Evolutionary conservation across 2,329 filamentous ascomycete genomes (phyloP), one percentile per base, ranked within the genome.

Genomic region (Phaeoacremonium minimum): DNA sequence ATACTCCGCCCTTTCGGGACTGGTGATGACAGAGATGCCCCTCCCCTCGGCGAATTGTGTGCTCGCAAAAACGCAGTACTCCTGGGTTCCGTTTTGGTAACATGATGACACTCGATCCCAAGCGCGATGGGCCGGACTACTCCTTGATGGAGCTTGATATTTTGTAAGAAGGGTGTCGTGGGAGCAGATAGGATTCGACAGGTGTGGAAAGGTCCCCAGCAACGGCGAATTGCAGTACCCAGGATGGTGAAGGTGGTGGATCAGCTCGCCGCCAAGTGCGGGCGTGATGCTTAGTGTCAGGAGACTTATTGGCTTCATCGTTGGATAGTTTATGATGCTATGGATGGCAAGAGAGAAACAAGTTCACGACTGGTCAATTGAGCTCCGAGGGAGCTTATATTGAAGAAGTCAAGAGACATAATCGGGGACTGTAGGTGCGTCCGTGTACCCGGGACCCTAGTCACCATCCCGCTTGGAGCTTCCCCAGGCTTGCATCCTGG

Each of bases 11-110:
- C 62, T 55, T 11, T 46, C 42, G 1, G 53, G 40, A 7, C 54
- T 56, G 30, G 61, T 67, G 19, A 69, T 33, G 34, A 68, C 44
- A 15, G 60, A 57, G 32, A 66, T 57, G 34, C 64, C 64, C 12
- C 60, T 49, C 18, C 53, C 55, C 13, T 48, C 43, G 28, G 59
- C 63, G 36, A 66, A 65, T 11, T 40, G 40, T 4, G 45, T 35
- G 39, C 55, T 54, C 13, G 57, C 45, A 44, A 57, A 68, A 40
- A 62, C 53, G 47, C 63, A 67, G 44, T 53, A 56, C 18, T 43
- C 30, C 5, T 41, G 18, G 2, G 42, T 45, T 19, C 33, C 33
- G 37, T 50, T 50, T 16, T 41, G 36, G 38, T 49, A 47, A 37
- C 56, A 60, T 5, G 54, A 55, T 6, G 42, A 32, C 11, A 46